Conservation (phyloP, 345 rosid species). For the Arabidopsis suecica region DNA sequence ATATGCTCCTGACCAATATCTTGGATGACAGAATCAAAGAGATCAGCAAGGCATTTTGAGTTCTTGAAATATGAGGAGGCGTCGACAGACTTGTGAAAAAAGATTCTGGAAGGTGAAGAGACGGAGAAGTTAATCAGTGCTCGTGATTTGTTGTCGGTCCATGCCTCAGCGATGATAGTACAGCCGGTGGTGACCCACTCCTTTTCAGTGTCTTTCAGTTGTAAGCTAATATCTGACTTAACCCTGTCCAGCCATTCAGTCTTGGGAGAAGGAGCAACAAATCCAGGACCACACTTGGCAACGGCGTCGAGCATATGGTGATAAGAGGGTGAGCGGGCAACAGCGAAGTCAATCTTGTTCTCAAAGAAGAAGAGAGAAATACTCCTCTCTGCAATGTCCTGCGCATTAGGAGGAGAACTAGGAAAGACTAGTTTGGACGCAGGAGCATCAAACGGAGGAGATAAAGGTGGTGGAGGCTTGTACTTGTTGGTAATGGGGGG, state of each 20-base stretch:
- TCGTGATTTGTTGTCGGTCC: constrained; percentile 86
- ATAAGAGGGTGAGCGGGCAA: constrained; percentile 76
- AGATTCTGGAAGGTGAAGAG: constrained; percentile 80
- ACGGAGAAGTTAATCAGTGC: constrained; percentile 83
- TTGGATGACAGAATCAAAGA: constrained; percentile 81
- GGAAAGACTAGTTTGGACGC: constrained; percentile 56
- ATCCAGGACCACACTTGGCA: constrained; percentile 65
- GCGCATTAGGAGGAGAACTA: constrained; percentile 43
- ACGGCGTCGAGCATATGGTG: constrained; percentile 74
- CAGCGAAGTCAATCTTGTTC: constrained; percentile 70
- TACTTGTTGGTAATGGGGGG: constrained; percentile 49
- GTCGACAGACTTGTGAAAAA: constrained; percentile 82
- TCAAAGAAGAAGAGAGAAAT: constrained; percentile 84
- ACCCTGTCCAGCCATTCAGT: constrained; percentile 65
- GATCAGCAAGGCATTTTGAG: constrained; percentile 70
- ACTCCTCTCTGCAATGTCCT: constrained; percentile 73
- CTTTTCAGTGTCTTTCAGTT: constrained; percentile 67
- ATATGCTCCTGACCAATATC: constrained; percentile 78
- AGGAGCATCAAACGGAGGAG: constrained; percentile 51
- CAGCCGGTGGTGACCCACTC: constrained; percentile 87
- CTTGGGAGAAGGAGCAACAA: constrained; percentile 62
- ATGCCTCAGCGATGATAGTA: constrained; percentile 77
- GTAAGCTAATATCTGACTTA: constrained; percentile 64
- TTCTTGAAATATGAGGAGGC: constrained; percentile 82
- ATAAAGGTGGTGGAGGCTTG: constrained; percentile 43